Conservation (phyloP, 2,329 filamentous ascomycete species). For the Ciborinia camelliae region DNA sequence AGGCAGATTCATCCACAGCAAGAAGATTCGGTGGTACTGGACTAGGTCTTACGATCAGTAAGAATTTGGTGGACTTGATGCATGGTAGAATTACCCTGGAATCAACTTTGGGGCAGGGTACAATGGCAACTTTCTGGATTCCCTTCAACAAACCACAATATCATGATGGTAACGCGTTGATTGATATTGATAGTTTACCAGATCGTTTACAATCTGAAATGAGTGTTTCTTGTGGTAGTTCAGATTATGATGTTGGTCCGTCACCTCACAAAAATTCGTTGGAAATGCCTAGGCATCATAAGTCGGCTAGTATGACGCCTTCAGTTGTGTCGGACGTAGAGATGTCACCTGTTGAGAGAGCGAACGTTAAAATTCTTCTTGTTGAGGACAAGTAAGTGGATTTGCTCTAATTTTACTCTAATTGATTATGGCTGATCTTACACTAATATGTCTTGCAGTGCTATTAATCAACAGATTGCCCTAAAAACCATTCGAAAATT, state of each 20-base stretch:
- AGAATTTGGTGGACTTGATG: conserved; percentile 78
- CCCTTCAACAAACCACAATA: conserved; percentile 69
- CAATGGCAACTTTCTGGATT: conserved; percentile 72
- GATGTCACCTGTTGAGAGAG: conserved; percentile 55
- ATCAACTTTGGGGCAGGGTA: conserved; percentile 64
- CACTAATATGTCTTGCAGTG: conserved; percentile 37
- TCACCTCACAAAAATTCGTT: conserved; percentile 40
- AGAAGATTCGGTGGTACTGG: conserved; percentile 77
- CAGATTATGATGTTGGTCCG: conserved; percentile 53
- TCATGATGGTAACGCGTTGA: conserved; percentile 48
- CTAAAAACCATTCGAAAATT: conserved; percentile 71
- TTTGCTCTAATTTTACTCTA: background rate
- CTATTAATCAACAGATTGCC: conserved; percentile 73
- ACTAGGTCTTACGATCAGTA: conserved; percentile 74
- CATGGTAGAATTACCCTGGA: conserved; percentile 68
- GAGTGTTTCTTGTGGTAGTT: conserved; percentile 64
- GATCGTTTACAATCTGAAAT: conserved; percentile 63
- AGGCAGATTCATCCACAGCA: conserved; percentile 77
- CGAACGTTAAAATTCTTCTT: conserved; percentile 66
- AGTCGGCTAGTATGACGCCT: conserved; percentile 29
- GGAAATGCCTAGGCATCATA: conserved; percentile 21
- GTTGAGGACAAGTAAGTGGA: conserved; percentile 73
- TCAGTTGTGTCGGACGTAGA: conserved; percentile 44
- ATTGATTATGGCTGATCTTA: background rate
- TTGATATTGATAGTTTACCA: conserved; percentile 62